Evolutionary conservation across 192 early-diverging fungal genomes (phyloP).

Genomic region (Coemansia nantahalensis): DNA sequence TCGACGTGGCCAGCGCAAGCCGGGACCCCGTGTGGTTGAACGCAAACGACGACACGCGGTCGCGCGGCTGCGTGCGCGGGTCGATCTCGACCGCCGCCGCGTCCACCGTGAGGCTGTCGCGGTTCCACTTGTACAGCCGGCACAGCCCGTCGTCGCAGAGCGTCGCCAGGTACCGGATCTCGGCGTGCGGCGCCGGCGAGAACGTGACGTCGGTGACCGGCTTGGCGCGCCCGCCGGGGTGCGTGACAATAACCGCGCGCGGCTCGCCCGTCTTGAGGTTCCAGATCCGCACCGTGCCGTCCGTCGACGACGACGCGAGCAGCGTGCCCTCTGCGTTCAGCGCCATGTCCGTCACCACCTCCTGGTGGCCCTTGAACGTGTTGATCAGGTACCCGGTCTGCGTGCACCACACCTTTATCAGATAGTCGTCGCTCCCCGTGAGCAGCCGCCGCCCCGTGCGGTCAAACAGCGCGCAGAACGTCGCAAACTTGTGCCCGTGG

Average conservation of each 20-base stretch:
- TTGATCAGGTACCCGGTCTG: constrained; percentile 73
- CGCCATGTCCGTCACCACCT: constrained; percentile 73
- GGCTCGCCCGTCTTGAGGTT: constrained; percentile 68
- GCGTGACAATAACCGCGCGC: constrained; percentile 55
- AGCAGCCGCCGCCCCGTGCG: constrained; percentile 67
- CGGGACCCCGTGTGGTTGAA: constrained; percentile 78
- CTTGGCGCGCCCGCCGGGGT: constrained; percentile 52
- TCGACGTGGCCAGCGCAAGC: constrained; percentile 75
- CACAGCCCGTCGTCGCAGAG: constrained; percentile 70
- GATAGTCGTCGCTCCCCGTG: constrained; percentile 85
- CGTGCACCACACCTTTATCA: constrained; percentile 85
- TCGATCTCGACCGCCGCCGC: constrained; percentile 55
- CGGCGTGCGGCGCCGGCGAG: constrained; percentile 70
- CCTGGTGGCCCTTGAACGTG: constrained; percentile 77
- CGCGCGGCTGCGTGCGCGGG: constrained; percentile 53
- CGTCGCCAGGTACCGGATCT: constrained; percentile 67
- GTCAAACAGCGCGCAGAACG: constrained; percentile 79
- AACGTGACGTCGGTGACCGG: constrained; percentile 65
- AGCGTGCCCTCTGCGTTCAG: constrained; percentile 77
- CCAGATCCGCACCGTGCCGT: constrained; percentile 79
- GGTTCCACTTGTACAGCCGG: constrained; percentile 71
- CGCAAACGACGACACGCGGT: constrained; percentile 57
- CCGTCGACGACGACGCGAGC: constrained; percentile 71
- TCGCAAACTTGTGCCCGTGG: constrained; percentile 71
- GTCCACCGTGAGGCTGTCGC: constrained; percentile 56